Percentiles rank a stretch among this genome's conserved stretches.
phyloP scores from a whole-genome alignment of 345 rosid genomes.

The Eucalyptus grandis region DNA sequence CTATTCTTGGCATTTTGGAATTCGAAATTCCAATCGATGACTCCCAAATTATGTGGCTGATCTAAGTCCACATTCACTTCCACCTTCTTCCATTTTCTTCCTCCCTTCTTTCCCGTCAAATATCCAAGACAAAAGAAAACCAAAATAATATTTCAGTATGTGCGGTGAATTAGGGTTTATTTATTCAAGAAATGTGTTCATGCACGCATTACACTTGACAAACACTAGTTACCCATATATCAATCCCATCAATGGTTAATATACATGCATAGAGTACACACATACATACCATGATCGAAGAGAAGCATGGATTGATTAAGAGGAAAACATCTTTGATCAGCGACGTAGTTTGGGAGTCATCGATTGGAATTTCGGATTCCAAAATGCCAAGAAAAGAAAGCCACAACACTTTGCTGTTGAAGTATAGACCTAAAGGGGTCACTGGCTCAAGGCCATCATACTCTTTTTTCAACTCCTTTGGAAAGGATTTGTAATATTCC shows the following conservation, averaged over 20 bases:
- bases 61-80: too few species aligned
- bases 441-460: neutral
- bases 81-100: too few species aligned
- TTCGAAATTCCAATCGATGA: too few species aligned
- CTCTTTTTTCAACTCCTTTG: too few species aligned
- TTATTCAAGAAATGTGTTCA: neutral
- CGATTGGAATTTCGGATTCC: neutral
- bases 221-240: neutral
- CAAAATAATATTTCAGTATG: neutral
- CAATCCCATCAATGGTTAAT: neutral
- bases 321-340: constrained; percentile 12
- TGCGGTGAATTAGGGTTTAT: neutral
- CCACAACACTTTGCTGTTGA: constrained; percentile 1
- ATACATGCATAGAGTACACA: neutral
- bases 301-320: constrained; percentile 28
- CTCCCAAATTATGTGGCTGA: too few species aligned
- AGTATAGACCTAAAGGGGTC: constrained; percentile 20
- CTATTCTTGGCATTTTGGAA: too few species aligned
- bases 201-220: neutral
- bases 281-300: constrained; percentile 19
- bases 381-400: constrained; percentile 3
- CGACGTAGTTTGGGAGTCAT: neutral
- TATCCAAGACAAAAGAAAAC: too few species aligned
- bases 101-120: too few species aligned
- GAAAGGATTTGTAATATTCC: too few species aligned